phyloP scores from a whole-genome alignment of 2,329 filamentous ascomycete species.

The Coleophoma eucalyptorum region DNA sequence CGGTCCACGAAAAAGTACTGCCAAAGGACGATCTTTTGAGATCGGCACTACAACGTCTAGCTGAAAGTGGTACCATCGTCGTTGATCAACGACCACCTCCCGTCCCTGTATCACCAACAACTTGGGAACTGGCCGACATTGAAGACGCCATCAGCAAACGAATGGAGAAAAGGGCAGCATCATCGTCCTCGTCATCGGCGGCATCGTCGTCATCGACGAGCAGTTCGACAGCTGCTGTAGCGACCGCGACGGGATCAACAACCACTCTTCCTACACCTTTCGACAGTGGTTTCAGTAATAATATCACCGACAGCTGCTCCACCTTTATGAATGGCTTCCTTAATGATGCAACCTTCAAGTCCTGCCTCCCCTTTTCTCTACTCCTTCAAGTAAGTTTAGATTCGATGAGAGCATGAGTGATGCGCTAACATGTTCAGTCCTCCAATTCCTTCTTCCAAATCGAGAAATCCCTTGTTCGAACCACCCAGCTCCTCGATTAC shows the following conservation, averaged over 20 bases:
- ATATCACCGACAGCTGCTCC: constrained; percentile 45
- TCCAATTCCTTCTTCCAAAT: constrained; percentile 83
- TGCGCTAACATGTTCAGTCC: constrained; percentile 47
- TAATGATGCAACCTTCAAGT: constrained; percentile 21
- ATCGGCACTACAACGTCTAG: constrained; percentile 21
- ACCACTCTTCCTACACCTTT: constrained; percentile 60
- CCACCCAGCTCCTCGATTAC: constrained; percentile 74
- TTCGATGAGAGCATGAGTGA: not conserved
- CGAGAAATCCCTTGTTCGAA: constrained; percentile 64
- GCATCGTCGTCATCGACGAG: constrained; percentile 4
- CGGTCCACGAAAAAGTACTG: constrained; percentile 2
- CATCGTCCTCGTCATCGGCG: constrained; percentile 4
- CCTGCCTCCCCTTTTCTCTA: constrained; percentile 81
- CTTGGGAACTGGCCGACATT: constrained; percentile 3
- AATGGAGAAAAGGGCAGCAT: not conserved
- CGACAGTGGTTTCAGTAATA: constrained; percentile 59
- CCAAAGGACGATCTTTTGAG: constrained; percentile 6
- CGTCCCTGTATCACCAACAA: not conserved
- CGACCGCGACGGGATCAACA: constrained; percentile 13
- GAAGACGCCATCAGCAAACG: constrained; percentile 6
- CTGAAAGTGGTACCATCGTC: constrained; percentile 23
- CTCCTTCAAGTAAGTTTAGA: constrained; percentile 65
- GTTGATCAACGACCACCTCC: constrained; percentile 24
- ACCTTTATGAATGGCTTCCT: constrained; percentile 25
- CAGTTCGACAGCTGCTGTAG: constrained; percentile 5